Percentiles rank a stretch among this genome's conserved stretches.
Conservation (phyloP, 257 asterid species). For the Ilex aquifolium region DNA sequence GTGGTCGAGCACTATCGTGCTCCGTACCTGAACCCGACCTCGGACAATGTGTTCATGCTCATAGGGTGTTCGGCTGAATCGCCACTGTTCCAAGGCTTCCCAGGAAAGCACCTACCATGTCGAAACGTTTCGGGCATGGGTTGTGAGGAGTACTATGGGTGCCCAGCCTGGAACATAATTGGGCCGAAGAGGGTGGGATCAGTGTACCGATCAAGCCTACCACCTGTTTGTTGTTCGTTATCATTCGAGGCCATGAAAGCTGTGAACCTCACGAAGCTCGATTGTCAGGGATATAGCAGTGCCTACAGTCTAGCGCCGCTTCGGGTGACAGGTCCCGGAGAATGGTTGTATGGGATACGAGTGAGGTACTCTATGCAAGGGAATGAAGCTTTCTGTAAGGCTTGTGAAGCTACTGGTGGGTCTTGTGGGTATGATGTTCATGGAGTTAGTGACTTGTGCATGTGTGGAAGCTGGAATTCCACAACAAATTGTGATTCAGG, state of each 20-base stretch:
- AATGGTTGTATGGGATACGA: slow-evolving; percentile 84
- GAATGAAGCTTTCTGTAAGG: slow-evolving; percentile 56
- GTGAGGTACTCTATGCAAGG: slow-evolving; percentile 60
- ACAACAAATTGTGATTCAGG: slow-evolving; percentile 85
- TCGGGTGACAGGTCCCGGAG: slow-evolving; percentile 54
- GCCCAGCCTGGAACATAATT: slow-evolving; percentile 76
- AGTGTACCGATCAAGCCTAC: slow-evolving; percentile 70
- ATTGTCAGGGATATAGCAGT: slow-evolving; percentile 91
- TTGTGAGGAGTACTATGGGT: slow-evolving; percentile 73
- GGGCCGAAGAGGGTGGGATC: slow-evolving; percentile 37
- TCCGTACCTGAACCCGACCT: slow-evolving; percentile 50
- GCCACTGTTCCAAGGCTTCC: slow-evolving; percentile 64
- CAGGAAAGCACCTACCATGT: slow-evolving; percentile 65
- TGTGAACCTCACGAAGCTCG: slow-evolving; percentile 69
- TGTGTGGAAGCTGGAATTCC: slow-evolving; percentile 84
- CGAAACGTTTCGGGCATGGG: slow-evolving; percentile 84
- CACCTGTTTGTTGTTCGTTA: slow-evolving; percentile 63
- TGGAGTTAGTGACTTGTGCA: slow-evolving; percentile 45
- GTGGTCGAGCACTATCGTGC: slow-evolving; percentile 76
- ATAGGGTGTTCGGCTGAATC: slow-evolving; percentile 69
- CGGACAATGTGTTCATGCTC: slow-evolving; percentile 80
- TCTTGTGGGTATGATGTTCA: slow-evolving; percentile 62
- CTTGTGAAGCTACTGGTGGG: slow-evolving; percentile 91
- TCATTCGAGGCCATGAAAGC: slow-evolving; percentile 43
- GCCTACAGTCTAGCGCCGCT: slow-evolving; percentile 83